These are phyloP conservation scores for Cyberlindnera amylophila DNA, from an alignment of 805 yeast genomes.

Conservation along the genomic window DNA sequence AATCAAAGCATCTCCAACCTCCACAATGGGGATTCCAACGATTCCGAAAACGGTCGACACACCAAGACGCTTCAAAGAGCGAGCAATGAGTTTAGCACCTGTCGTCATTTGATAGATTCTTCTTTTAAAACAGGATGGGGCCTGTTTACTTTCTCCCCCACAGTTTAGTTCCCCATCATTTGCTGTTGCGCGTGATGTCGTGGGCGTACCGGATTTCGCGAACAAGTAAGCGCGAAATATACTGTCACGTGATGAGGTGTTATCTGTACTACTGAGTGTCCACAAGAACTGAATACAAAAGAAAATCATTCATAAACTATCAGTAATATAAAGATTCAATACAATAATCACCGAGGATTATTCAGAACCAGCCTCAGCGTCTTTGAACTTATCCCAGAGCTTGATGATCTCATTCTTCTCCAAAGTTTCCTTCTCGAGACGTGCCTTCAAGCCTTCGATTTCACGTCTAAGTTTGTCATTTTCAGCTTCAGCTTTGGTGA, in stretches of 20 bases:
- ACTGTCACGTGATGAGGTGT: too few species aligned
- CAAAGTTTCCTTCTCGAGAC: conserved; percentile 45
- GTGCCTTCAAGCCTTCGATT: conserved; percentile 46
- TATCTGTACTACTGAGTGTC: too few species aligned
- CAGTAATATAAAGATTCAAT: too few species aligned
- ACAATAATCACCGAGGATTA: too few species aligned
- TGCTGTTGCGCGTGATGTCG: too few species aligned
- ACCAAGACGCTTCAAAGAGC: conserved; percentile 43
- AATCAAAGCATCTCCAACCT: conserved; percentile 60
- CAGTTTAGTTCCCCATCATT: not conserved
- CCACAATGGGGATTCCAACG: conserved; percentile 75
- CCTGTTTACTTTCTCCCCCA: too few species aligned
- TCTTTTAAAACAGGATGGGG: too few species aligned
- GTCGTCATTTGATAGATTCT: conserved; percentile 4
- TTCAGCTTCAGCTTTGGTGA: conserved; percentile 39
- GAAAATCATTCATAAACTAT: too few species aligned
- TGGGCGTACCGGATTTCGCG: too few species aligned
- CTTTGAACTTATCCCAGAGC: conserved; percentile 39
- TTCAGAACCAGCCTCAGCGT: conserved; percentile 6
- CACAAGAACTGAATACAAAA: too few species aligned
- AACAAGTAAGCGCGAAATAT: too few species aligned
- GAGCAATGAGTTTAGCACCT: conserved; percentile 49
- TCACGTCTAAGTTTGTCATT: conserved; percentile 46
- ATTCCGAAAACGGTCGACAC: conserved; percentile 61
- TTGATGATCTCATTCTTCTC: conserved; percentile 56